Evolutionary conservation across 441 rosid genomes (phyloP), one percentile per base, ranked within the genome.

Genomic region (Populus trichocarpa): DNA sequence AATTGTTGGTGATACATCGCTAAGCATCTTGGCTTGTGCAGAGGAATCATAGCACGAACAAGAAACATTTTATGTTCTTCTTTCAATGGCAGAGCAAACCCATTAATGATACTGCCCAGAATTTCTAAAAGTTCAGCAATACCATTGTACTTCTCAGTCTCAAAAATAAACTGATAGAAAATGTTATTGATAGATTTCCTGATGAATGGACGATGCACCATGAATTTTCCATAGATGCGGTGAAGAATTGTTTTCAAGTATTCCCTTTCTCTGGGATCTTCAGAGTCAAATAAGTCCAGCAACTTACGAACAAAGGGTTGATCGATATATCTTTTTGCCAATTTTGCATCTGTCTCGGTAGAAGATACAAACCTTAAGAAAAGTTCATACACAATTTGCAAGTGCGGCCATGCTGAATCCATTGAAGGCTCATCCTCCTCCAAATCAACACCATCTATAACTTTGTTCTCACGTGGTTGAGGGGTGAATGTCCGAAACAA

Each of bases 171-270:
- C 28, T 73, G 87, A 74, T 85, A 94, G 82, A 94, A 88, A 72
- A 92, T 91, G 83, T 89, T 91, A 89, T 90, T 94, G 84, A 94
- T 90, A 35, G 87, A 85, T 85, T 90, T 94, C 91, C 98, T 86
- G 70, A 94, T 94, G 85, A 86, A 92, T 1, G 98, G 95, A 0
- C 98, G 97, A 84, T 94, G 96, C 68, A 91, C 96, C 97, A 94
- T 92, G 81, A 93, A 93, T 88, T 93, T 92, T 23, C 98, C 98
- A 32, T 93, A 93, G 76, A 93, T 86, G 53, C 97, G 81, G 67
- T 94, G 98, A 36, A 94, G 92, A 82, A 91, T 91, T 35, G 97
- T 92, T 82, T 92, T 93, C 79, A 92, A 84, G 81, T 91, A 91
- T 79, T 92, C 98, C 75, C 98, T 90, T 79, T 93, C 97, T 79